These are phyloP conservation scores for Penicillium paneum DNA, from an alignment of 2,329 filamentous ascomycete species.

Conservation along the genomic window DNA sequence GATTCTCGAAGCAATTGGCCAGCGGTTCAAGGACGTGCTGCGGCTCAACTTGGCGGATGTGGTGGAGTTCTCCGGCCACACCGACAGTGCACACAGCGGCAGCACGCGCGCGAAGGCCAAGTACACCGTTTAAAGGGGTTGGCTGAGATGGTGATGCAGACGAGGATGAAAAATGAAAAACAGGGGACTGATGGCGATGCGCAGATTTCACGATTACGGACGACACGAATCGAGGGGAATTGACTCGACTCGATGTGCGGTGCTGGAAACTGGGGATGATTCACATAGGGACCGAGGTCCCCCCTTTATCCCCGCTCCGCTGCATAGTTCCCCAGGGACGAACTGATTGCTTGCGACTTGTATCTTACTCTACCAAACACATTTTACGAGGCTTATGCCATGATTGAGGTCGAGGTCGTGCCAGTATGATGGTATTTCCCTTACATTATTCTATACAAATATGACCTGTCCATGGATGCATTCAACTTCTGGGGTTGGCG, in stretches of 20 bases:
- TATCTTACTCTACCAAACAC: slow-evolving; percentile 33
- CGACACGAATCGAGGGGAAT: slow-evolving; percentile 8
- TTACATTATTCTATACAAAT: slow-evolving; percentile 11
- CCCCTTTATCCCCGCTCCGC: slow-evolving; percentile 16
- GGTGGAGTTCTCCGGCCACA: slow-evolving; percentile 96
- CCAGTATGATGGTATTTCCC: slow-evolving; percentile 5
- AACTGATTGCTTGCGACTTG: slow-evolving; percentile 32
- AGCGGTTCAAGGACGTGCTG: slow-evolving; percentile 88
- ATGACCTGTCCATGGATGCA: slow-evolving; percentile 5
- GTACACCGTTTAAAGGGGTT: slow-evolving; percentile 66
- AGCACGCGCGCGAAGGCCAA: slow-evolving; percentile 96
- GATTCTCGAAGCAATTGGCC: slow-evolving; percentile 78
- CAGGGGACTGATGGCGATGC: slow-evolving; percentile 4
- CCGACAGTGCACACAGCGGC: slow-evolving; percentile 85
- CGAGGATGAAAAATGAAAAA: slow-evolving; percentile 19
- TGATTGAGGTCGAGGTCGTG: slow-evolving; percentile 8
- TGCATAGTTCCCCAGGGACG: slow-evolving; percentile 26
- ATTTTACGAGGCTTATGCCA: slow-evolving; percentile 26
- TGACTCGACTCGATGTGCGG: slow-evolving; percentile 9
- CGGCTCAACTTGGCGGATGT: slow-evolving; percentile 71
- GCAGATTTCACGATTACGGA: slow-evolving; percentile 12
- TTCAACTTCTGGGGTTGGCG: background rate
- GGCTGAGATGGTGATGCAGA: slow-evolving; percentile 14
- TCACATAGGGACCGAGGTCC: slow-evolving; percentile 17
- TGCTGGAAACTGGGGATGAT: slow-evolving; percentile 12